Base-by-base conservation (phyloP, 495 filamentous ascomycete species). In the Xylaria sp. region DNA sequence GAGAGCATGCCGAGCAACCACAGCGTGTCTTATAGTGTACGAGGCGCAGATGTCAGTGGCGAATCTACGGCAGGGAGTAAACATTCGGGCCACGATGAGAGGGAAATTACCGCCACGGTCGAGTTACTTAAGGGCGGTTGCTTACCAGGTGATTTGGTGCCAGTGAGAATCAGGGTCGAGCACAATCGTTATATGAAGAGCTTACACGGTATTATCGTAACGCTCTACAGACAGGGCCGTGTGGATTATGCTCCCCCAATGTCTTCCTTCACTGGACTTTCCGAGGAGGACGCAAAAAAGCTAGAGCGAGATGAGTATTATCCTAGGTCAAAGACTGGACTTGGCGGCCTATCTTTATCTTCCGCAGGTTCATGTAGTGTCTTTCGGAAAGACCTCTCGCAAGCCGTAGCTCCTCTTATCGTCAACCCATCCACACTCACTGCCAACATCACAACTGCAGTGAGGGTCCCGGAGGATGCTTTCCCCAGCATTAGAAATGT, bases 401-500 rank as follows among this genome's bases (percentile, higher is more conserved):
- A 99, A 74, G 91, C 91, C 0, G 92, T 97, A 73, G 89, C 91
- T 8, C 94, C 97, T 5, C 82, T 99, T 35, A 92, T 97, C 57
- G 88, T 98, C 31, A 91, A 98, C 72, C 94, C 93, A 1, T 82
- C 79, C 19, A 93, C 88, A n/a, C 86, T 97, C 68, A 90, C 89
- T 21, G 87, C 93, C 0, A 88, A 89, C 62, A 86, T 98, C 61
- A 94, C 89, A 29, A 91, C 93, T 3, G 92, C 91, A 21, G 88
- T 99, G 3, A 88, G 93, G 63, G 89, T 97, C 29, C 96, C 96
- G 0, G 93, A 95, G 71, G 94, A 97, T 72, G 89, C 90, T 0
- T 99, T 99, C 74, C 95, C 96, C 3, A 97, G 95, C 8, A 98
- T 99, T 70, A 90, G 88, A 15, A 90, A 88, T 67, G 93, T 97